These are phyloP conservation scores for Rhizoclosmatium globosum DNA, from an alignment of 192 early-diverging fungal species.

Conservation along the genomic window DNA sequence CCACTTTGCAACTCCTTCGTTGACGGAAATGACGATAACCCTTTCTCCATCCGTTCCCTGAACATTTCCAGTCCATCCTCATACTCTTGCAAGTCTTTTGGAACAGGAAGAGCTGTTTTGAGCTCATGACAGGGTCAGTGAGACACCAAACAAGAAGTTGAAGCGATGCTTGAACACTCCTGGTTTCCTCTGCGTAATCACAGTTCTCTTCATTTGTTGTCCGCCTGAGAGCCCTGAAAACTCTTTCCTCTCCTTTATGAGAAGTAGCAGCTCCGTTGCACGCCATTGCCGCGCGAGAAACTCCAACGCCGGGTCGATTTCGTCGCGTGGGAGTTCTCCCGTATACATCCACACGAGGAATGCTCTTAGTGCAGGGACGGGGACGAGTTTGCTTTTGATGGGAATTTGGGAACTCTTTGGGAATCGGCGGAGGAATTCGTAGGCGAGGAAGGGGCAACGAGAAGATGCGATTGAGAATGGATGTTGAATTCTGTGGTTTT, in stretches of 20 bases:
- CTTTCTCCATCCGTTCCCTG: neutral
- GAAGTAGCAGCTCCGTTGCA: conserved; percentile 24
- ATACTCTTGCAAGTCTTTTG: conserved; percentile 1
- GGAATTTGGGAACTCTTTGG: neutral
- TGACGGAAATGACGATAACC: neutral
- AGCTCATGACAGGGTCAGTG: neutral
- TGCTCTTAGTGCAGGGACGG: too few species aligned
- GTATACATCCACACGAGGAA: too few species aligned
- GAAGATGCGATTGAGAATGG: conserved; percentile 37
- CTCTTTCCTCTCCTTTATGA: neutral
- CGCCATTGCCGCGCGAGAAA: conserved; percentile 44
- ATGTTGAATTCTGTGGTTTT: conserved; percentile 34
- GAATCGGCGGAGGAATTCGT: conserved; percentile 42
- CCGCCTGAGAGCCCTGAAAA: neutral
- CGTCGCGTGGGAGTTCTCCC: too few species aligned
- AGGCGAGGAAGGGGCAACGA: conserved; percentile 47
- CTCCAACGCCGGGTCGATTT: conserved; percentile 6
- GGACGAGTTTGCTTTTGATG: too few species aligned
- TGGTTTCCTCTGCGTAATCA: conserved; percentile 15
- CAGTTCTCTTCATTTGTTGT: neutral
- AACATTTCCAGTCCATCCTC: neutral
- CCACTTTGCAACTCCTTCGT: neutral
- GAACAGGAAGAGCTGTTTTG: neutral
- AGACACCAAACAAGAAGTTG: conserved; percentile 35
- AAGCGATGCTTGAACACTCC: conserved; percentile 41